Base-by-base conservation (phyloP, 768 basidiomycete species). In the Rhizopogon vulgaris region DNA sequence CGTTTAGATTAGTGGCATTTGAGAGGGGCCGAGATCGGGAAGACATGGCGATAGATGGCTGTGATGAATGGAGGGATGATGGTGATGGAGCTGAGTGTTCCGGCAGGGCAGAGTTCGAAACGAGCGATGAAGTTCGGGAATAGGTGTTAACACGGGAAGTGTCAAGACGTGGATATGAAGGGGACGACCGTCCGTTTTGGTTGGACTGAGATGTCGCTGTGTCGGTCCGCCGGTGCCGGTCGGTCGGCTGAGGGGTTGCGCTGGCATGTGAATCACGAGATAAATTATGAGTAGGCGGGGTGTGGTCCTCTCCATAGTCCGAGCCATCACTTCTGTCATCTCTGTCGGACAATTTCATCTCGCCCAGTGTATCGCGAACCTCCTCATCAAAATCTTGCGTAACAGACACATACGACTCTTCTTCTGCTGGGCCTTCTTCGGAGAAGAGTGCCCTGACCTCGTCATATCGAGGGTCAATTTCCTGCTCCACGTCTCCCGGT, bases 401-500 rank as follows among this genome's bases (percentile, higher is more conserved):
- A 11, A 69, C 69, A 7, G 52, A 47, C 17, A 63, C 55, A n/a
- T 56, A 47, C 48, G 52, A 56, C 24, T 61, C 60, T 4, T 64
- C 58, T 12, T 70, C 73, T 6, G 63, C 64, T 25, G 73, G 68
- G 42, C 63, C 60, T 11, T 51, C 56, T 14, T 71, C 55, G 41
- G 55, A 63, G 56, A 76, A 77, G 28, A 87, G 65, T 8, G 78
- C 76, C 25, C 81, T 78, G 41, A 89, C 76, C 63, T 84, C 80
- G 49, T 75, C 72, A 18, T 73, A 73, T 12, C 78, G 78, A 9
- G 88, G 75, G 4, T 83, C 80, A 34, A 80, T 74, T 41, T 83
- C 78, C 49, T 81, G 83, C 56, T 84, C 85, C 11, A 86, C 80
- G 61, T 97, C 94, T 5, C 96, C 96, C 1, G 90, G 84, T 61